Evolutionary conservation across 805 yeast genomes (phyloP).

Genomic region (Isabelozyma heimii): DNA sequence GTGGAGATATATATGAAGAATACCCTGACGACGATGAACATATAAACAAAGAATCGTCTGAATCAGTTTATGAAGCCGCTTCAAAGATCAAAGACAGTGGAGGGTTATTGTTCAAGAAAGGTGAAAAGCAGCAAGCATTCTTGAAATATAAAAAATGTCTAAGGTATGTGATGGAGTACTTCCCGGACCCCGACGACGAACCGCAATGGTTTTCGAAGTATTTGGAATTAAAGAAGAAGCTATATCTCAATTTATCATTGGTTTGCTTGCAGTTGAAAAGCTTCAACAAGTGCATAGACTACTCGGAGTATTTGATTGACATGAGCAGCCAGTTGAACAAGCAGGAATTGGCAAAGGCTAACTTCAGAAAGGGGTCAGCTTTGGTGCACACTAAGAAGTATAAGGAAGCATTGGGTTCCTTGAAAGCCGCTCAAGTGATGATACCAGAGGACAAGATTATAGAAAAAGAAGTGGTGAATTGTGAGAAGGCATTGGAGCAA

Average conservation of each 20-base stretch:
- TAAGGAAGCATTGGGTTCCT: constrained; percentile 48
- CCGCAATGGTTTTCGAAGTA: constrained; percentile 51
- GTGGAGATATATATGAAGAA: constrained; percentile 74
- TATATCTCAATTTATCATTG: constrained; percentile 60
- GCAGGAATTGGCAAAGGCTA: constrained; percentile 55
- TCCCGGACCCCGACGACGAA: constrained; percentile 68
- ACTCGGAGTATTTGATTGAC: constrained; percentile 56
- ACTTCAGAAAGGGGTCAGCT: constrained; percentile 54
- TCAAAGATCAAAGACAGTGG: constrained; percentile 66
- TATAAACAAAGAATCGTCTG: constrained; percentile 57
- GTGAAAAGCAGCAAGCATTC: constrained; percentile 49
- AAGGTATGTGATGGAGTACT: constrained; percentile 66
- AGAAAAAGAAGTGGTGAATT: constrained; percentile 38
- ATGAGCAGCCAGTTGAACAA: constrained; percentile 28
- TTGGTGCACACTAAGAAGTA: constrained; percentile 42
- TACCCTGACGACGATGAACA: constrained; percentile 68
- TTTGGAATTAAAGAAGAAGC: constrained; percentile 48
- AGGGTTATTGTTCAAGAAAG: constrained; percentile 53
- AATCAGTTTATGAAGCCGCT: constrained; percentile 50
- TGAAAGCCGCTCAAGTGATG: constrained; percentile 40
- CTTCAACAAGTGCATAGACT: constrained; percentile 50
- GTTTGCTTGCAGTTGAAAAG: constrained; percentile 48
- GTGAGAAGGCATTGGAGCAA: constrained; percentile 38
- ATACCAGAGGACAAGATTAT: constrained; percentile 53
- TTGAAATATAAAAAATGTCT: constrained; percentile 66